These are phyloP conservation scores for Saturnispora serradocipensis DNA, from an alignment of 805 yeast species.

Conservation along the genomic window DNA sequence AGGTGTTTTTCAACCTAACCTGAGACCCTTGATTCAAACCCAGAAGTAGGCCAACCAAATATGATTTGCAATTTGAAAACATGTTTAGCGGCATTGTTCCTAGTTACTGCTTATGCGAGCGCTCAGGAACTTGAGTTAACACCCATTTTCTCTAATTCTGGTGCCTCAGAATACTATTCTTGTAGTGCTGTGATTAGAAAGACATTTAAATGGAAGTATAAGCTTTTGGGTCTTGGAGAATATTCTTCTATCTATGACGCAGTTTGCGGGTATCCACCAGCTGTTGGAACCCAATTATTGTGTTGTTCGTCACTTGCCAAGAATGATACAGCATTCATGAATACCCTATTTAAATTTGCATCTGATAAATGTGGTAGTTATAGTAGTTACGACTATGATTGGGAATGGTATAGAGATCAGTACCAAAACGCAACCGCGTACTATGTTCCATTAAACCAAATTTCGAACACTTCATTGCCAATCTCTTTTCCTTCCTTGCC, in stretches of 20 bases:
- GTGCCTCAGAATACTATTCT: conserved; percentile 12
- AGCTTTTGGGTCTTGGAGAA: background rate
- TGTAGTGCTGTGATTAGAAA: conserved; percentile 9
- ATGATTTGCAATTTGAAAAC: background rate
- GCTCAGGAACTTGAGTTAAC: conserved; percentile 1
- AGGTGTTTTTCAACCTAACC: background rate
- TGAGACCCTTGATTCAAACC: too few relatives aligned
- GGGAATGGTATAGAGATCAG: conserved; percentile 12
- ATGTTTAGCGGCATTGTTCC: background rate
- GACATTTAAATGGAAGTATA: conserved; percentile 10
- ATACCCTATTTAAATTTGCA: background rate
- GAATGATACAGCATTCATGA: background rate
- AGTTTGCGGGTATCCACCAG: conserved; percentile 15
- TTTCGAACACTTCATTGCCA: conserved; percentile 6
- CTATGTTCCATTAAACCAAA: conserved; percentile 8
- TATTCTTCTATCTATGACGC: conserved; percentile 4
- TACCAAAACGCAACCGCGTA: background rate
- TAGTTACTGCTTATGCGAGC: background rate
- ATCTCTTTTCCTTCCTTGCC: conserved; percentile 12
- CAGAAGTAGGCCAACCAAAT: background rate
- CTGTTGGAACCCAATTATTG: conserved; percentile 10
- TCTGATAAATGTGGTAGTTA: conserved; percentile 10
- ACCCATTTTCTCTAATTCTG: background rate
- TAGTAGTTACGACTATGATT: conserved; percentile 14
- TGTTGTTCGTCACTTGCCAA: conserved; percentile 8